These are phyloP conservation scores for Pisolithus orientalis DNA, from an alignment of 768 basidiomycete species.

Conservation along the genomic window DNA sequence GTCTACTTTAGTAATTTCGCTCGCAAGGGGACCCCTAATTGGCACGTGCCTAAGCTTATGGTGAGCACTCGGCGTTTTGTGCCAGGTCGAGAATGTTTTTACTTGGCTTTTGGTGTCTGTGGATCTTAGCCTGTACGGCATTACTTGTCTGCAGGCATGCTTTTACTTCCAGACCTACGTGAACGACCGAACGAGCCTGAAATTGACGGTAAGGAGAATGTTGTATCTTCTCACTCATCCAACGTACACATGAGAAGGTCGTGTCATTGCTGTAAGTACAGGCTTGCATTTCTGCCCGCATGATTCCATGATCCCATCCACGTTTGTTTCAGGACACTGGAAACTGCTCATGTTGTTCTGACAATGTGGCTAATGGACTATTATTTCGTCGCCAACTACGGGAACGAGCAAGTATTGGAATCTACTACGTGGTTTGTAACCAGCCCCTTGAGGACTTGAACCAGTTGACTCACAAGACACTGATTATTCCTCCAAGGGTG, in stretches of 20 bases:
- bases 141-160: slow-evolving; percentile 5
- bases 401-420: neutral
- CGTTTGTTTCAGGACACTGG: neutral
- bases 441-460: neutral
- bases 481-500: neutral
- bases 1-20: slow-evolving; percentile 3
- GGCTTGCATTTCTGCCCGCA: too few species aligned
- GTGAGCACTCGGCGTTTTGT: slow-evolving; percentile 6
- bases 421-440: slow-evolving; percentile 1
- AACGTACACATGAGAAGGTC: neutral
- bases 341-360: slow-evolving; percentile 3
- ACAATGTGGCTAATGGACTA: slow-evolving; percentile 4
- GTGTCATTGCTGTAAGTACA: slow-evolving; percentile 1
- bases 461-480: neutral
- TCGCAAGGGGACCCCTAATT: slow-evolving; percentile 22
- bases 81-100: neutral
- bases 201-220: neutral
- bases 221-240: neutral
- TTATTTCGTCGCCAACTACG: neutral
- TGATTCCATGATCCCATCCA: too few species aligned
- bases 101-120: neutral
- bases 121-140: slow-evolving; percentile 19
- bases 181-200: slow-evolving; percentile 1
- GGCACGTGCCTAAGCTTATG: slow-evolving; percentile 18
- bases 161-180: slow-evolving; percentile 8